Conservation (phyloP, 495 filamentous ascomycete genomes). For the Parmelia sp. region DNA sequence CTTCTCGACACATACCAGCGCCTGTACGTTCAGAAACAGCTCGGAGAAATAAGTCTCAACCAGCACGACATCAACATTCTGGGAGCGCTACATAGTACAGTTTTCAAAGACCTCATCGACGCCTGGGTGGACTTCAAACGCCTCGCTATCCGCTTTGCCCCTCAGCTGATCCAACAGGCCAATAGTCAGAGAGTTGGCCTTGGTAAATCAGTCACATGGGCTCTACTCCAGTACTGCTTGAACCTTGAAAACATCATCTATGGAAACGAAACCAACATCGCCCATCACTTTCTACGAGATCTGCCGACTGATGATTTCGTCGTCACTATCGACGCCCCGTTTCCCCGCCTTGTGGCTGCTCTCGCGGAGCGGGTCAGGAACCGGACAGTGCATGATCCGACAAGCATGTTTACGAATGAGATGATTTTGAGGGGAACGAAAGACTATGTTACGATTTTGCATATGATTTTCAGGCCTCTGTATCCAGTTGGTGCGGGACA, state of each 20-base stretch:
- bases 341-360: conserved; percentile 2
- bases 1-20: not conserved
- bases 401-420: conserved; percentile 4
- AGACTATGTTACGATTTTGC: not conserved
- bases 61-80: not conserved
- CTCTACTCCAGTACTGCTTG: conserved; percentile 5
- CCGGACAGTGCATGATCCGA: not conserved
- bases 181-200: not conserved
- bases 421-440: conserved; percentile 10
- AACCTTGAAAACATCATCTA: conserved; percentile 3
- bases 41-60: not conserved
- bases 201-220: conserved; percentile 2
- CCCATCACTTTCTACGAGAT: conserved; percentile 5
- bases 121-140: conserved; percentile 5
- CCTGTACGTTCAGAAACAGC: not conserved
- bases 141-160: not conserved
- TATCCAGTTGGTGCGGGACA: not conserved
- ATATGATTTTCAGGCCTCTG: not conserved
- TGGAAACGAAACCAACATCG: not conserved
- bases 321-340: not conserved
- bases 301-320: not conserved
- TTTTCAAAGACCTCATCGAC: not conserved
- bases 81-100: not conserved
- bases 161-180: not conserved
- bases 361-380: conserved; percentile 11